Evolutionary conservation across 495 filamentous ascomycete species (phyloP).

Genomic region (Eremomyces bilateralis): DNA sequence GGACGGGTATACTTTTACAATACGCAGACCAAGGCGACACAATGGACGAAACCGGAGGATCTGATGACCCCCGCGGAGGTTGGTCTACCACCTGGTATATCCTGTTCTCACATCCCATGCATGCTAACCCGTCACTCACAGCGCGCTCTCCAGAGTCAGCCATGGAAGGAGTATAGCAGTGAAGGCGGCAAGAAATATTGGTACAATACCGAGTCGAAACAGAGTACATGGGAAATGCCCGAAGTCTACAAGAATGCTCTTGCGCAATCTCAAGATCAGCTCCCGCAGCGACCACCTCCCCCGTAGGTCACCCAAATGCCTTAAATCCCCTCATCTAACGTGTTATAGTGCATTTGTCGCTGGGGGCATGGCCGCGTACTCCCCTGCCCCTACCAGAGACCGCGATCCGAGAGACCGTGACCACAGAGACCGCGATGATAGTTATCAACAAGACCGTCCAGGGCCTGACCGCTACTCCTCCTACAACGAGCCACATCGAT

Average conservation of each 20-base stretch:
- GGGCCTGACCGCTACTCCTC: conserved; percentile 37
- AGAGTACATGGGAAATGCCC: conserved; percentile 90
- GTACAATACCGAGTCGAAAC: conserved; percentile 75
- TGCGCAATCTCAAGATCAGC: conserved; percentile 25
- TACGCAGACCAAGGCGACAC: conserved; percentile 59
- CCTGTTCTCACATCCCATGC: too few relatives aligned
- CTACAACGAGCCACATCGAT: conserved; percentile 11
- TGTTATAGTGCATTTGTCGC: conserved; percentile 28
- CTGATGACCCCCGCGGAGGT: conserved; percentile 45
- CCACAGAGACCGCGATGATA: conserved; percentile 29
- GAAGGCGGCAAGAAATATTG: conserved; percentile 81
- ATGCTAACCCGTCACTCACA: conserved; percentile 17
- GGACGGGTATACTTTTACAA: conserved; percentile 93
- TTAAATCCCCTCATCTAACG: conserved; percentile 29
- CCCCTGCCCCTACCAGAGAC: conserved; percentile 4
- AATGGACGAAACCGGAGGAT: conserved; percentile 85
- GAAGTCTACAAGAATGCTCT: conserved; percentile 55
- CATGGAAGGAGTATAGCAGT: conserved; percentile 84
- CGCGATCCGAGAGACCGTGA: conserved; percentile 16
- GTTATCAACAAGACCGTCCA: conserved; percentile 27
- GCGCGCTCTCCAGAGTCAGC: conserved; percentile 62
- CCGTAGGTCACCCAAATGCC: conserved; percentile 1
- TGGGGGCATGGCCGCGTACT: conserved; percentile 35
- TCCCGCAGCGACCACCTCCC: conserved; percentile 22
- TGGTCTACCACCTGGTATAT: not conserved